Evolutionary conservation across 192 early-diverging fungal genomes (phyloP).

Genomic region (Backusella parvicylindrica): DNA sequence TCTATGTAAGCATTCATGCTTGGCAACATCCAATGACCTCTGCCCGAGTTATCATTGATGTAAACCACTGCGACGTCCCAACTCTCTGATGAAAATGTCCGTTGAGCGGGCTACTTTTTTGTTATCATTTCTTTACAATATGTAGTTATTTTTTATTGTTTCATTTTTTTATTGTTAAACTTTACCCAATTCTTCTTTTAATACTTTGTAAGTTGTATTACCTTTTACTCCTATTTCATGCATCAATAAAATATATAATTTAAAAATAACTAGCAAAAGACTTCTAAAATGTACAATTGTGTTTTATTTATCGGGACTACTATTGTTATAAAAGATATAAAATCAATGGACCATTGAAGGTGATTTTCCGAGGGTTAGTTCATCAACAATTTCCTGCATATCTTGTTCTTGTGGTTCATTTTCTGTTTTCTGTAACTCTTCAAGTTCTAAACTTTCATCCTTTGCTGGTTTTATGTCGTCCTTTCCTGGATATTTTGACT

Average conservation of each 20-base stretch:
- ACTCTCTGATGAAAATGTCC: neutral
- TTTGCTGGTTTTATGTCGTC: neutral
- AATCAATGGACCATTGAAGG: neutral
- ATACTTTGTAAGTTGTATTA: neutral
- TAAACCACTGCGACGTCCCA: neutral
- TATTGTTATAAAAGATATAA: neutral
- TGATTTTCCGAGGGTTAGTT: neutral
- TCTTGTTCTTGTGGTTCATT: neutral
- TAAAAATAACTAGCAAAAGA: neutral
- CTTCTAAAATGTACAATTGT: neutral
- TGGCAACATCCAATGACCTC: constrained; percentile 25
- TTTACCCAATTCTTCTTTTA: neutral
- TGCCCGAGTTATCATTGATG: neutral
- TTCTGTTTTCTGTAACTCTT: neutral
- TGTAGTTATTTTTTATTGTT: neutral
- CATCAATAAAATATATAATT: neutral
- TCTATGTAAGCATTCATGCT: constrained; percentile 62
- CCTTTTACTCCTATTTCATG: neutral
- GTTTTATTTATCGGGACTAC: neutral
- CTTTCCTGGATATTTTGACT: neutral
- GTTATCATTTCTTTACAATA: neutral
- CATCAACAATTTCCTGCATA: neutral
- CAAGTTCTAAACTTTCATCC: neutral
- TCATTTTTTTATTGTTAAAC: neutral
- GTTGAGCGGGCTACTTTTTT: neutral